A percentile compares a stretch with the other conserved stretches of the same genome.
phyloP scores from a whole-genome alignment of 306 rosid species.

The Malus asiatica region DNA sequence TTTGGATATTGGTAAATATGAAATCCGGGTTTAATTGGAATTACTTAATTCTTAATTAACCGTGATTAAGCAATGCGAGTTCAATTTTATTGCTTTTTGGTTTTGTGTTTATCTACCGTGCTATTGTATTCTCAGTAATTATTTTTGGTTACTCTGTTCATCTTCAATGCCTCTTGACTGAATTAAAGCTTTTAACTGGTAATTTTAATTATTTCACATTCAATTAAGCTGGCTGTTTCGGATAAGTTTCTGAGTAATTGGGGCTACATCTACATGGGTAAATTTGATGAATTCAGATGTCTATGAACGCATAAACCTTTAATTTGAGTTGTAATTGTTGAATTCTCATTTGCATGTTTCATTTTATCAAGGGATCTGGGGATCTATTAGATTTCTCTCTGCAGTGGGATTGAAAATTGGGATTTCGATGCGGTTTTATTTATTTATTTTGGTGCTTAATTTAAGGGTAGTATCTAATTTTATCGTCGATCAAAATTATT shows the following conservation, averaged over 20 bases:
- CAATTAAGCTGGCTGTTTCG: not conserved
- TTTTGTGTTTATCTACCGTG: not conserved
- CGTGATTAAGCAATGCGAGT: conserved; percentile 24
- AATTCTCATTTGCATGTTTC: conserved; percentile 46
- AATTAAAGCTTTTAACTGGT: not conserved
- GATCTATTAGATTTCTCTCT: conserved; percentile 14
- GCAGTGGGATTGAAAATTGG: conserved; percentile 15
- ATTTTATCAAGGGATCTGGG: conserved; percentile 55
- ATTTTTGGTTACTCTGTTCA: not conserved
- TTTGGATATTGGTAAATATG: conserved; percentile 7
- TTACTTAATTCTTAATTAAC: not conserved
- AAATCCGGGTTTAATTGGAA: not conserved
- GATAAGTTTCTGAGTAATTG: not conserved
- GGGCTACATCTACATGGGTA: not conserved
- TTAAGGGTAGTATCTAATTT: not conserved
- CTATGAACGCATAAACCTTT: not conserved
- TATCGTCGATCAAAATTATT: not conserved
- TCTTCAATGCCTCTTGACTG: not conserved
- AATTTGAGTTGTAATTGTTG: conserved; percentile 1
- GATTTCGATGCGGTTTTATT: not conserved
- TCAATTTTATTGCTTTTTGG: conserved; percentile 16
- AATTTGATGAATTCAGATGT: conserved; percentile 6
- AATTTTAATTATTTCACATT: not conserved
- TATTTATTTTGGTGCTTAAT: too few species aligned
- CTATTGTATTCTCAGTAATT: not conserved